Base-by-base conservation (phyloP, 306 rosid genomes). In the Rosa lucieae region DNA sequence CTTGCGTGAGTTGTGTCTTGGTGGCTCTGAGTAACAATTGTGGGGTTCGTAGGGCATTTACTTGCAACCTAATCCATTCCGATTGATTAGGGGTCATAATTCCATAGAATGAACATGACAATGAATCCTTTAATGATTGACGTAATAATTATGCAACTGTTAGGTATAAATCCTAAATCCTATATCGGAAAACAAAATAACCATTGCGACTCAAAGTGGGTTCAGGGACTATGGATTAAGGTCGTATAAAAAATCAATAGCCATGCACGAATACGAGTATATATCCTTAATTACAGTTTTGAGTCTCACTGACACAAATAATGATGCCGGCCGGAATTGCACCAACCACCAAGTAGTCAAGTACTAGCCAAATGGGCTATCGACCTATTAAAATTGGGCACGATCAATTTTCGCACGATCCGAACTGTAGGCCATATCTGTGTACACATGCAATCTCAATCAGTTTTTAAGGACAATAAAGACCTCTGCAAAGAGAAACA, bases 231-330 rank as follows among this genome's bases (percentile, higher is more conserved):
- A 2, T 14, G 44, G 7, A 65, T 14, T 32, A 15, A 32, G 46
- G 70, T 65, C 70, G 5, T 58, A 58, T 58, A 1, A 10, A 21
- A 21, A 58, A 58, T 21, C 63, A 13, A 58, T 56, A 20, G 26
- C 62, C 62, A 56, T 3, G 63, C 32, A n/a, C 8, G 52, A 13
- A 65, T 2, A 14, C 35, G n/a, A 32, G 1, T 5, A 5, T 10
- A 9, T 8, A 9, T 59, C 32, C 13, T 23, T 10, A 58, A 59
- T 59, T 59, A 26, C 39, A 65, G 21, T 14, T 7, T 65, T 74
- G 78, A 74, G 39, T 58, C 68, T 74, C 68, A 75, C 39, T 53
- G 12, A 39, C 26, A 51, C 3, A 32, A 52, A 47, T 48, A 63
- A 46, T 44, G 13, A 48, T 47, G 56, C 66, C 43, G 76, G 56